phyloP scores from a whole-genome alignment of 2,329 filamentous ascomycete species.

The Juglanconis sp. region DNA sequence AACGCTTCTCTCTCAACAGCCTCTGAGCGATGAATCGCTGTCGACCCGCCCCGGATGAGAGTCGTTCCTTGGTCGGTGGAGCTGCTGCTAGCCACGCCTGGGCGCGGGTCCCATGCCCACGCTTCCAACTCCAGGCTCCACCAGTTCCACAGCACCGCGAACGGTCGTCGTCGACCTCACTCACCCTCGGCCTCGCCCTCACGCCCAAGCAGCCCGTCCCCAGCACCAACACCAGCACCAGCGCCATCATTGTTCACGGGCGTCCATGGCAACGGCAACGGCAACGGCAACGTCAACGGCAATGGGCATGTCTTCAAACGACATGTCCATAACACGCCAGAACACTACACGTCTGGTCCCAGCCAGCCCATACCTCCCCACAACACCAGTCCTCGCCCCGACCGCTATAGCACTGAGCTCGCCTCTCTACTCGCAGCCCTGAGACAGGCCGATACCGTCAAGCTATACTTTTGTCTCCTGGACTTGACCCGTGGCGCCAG shows the following conservation, averaged over 20 bases:
- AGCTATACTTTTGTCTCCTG: slow-evolving; percentile 20
- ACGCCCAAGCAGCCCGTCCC: not conserved
- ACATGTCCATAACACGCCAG: not conserved
- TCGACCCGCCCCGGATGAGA: slow-evolving; percentile 17
- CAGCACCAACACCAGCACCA: not conserved
- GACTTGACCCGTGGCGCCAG: slow-evolving; percentile 12
- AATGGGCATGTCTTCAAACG: not conserved
- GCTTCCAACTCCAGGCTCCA: not conserved
- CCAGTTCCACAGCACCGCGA: not conserved
- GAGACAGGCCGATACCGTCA: slow-evolving; percentile 9
- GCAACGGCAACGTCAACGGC: not conserved
- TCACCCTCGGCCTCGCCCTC: not conserved
- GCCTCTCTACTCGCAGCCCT: slow-evolving; percentile 9
- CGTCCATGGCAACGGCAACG: not conserved
- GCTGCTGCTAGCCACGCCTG: slow-evolving; percentile 7
- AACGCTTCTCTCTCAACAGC: not conserved
- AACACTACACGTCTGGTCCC: too few species aligned
- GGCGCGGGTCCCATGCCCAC: not conserved
- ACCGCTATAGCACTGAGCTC: slow-evolving; percentile 1
- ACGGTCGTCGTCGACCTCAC: not conserved
- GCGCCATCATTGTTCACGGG: not conserved
- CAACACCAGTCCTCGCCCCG: not conserved
- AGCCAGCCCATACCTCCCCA: not conserved
- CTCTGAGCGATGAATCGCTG: slow-evolving; percentile 4
- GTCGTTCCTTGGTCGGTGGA: slow-evolving; percentile 11